Percentiles rank a stretch among this genome's conserved stretches.
These are phyloP conservation scores for Scheffersomyces segobiensis DNA, from an alignment of 1,139 yeast genomes.

Conservation along the genomic window DNA sequence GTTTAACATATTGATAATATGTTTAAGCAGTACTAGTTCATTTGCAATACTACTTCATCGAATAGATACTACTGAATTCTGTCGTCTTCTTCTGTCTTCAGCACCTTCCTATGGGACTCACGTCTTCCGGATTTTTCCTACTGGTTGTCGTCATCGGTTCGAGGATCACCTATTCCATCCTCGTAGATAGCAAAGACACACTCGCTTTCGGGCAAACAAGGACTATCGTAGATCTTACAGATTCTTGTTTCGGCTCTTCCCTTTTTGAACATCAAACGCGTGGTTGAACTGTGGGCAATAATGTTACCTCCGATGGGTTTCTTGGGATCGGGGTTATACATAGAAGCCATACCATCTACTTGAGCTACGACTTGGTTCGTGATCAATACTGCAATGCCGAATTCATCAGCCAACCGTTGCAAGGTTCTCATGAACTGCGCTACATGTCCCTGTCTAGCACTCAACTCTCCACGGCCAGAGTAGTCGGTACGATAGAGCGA, in stretches of 20 bases:
- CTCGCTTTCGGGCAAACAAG: slow-evolving; percentile 93
- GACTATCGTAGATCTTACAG: slow-evolving; percentile 93
- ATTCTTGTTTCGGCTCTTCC: slow-evolving; percentile 91
- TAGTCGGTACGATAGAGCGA: slow-evolving; percentile 94
- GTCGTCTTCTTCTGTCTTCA: neutral
- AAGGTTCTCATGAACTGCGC: slow-evolving; percentile 90
- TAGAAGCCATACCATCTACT: slow-evolving; percentile 84
- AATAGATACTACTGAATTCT: neutral
- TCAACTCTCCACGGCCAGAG: slow-evolving; percentile 93
- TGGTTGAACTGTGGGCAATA: slow-evolving; percentile 95
- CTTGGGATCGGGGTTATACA: slow-evolving; percentile 96
- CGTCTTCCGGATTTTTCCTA: neutral
- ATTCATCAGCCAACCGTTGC: slow-evolving; percentile 94
- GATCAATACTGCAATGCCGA: slow-evolving; percentile 97
- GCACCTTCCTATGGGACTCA: neutral
- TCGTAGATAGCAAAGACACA: slow-evolving; percentile 94
- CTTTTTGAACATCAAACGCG: slow-evolving; percentile 84
- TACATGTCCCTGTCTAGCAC: slow-evolving; percentile 92
- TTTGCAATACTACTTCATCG: neutral
- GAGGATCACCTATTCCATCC: slow-evolving; percentile 96
- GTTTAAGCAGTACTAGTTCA: neutral
- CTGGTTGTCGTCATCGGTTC: slow-evolving; percentile 61
- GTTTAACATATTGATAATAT: too few relatives aligned
- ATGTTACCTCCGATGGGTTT: slow-evolving; percentile 99
- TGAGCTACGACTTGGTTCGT: slow-evolving; percentile 98